phyloP scores from a whole-genome alignment of 345 rosid genomes.

The Salix dunnii region DNA sequence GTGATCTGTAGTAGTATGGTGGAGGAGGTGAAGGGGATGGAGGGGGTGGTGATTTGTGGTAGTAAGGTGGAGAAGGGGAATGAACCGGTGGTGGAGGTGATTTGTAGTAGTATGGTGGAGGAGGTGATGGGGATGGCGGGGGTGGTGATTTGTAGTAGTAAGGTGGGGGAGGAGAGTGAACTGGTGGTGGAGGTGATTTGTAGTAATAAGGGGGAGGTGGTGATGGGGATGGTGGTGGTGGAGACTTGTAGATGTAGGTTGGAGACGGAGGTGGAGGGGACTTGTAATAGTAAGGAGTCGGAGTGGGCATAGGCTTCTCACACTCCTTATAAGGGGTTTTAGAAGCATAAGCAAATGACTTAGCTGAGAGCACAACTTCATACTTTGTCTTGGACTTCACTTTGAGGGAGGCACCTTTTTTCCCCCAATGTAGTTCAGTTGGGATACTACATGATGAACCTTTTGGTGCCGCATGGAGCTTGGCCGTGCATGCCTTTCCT shows the following conservation, averaged over 20 bases:
- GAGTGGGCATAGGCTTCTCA: slow-evolving; percentile 13
- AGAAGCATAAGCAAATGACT: slow-evolving; percentile 37
- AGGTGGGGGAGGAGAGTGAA: too few relatives aligned
- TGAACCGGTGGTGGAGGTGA: slow-evolving; percentile 14
- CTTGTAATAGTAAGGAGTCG: slow-evolving; percentile 26
- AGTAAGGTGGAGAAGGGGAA: neutral
- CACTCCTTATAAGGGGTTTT: slow-evolving; percentile 27
- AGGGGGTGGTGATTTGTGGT: neutral
- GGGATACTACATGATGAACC: slow-evolving; percentile 27
- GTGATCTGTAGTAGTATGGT: neutral
- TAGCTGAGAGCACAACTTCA: slow-evolving; percentile 19
- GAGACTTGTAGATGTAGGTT: slow-evolving; percentile 34
- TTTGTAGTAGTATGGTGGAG: slow-evolving; percentile 6
- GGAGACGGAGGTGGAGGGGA: slow-evolving; percentile 22
- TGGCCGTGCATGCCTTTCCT: slow-evolving; percentile 30
- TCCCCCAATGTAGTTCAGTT: slow-evolving; percentile 18
- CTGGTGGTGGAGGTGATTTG: slow-evolving; percentile 1
- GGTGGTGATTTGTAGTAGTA: slow-evolving; percentile 6
- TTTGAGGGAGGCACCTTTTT: slow-evolving; percentile 17
- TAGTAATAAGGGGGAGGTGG: slow-evolving; percentile 13
- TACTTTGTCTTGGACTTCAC: slow-evolving; percentile 24
- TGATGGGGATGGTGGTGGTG: slow-evolving; percentile 18
- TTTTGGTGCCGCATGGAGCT: slow-evolving; percentile 28
- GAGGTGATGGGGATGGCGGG: neutral
- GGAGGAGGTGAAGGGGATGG: neutral